Evolutionary conservation across 2,329 filamentous ascomycete species (phyloP).

Genomic region (Phialophora chinensis): DNA sequence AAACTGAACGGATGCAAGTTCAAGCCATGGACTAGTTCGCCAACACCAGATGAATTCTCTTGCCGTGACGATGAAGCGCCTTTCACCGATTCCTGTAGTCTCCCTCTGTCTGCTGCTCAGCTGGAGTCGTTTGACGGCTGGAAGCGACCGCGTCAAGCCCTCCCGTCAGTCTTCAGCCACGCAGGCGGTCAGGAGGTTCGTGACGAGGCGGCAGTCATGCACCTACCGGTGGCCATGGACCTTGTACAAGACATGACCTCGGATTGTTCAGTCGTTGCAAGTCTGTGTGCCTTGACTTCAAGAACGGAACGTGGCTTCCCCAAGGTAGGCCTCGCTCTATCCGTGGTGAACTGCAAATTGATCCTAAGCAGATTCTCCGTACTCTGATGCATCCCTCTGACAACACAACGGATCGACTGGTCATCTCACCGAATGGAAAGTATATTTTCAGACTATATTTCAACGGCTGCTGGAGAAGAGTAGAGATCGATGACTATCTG

Average conservation of each 20-base stretch:
- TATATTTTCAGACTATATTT: constrained; percentile 94
- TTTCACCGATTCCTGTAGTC: constrained; percentile 71
- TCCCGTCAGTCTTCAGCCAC: constrained; percentile 50
- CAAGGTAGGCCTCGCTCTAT: constrained; percentile 58
- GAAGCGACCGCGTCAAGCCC: constrained; percentile 75
- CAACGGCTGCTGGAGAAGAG: constrained; percentile 88
- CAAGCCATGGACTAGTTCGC: constrained; percentile 77
- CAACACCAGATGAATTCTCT: constrained; percentile 67
- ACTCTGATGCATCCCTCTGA: constrained; percentile 79
- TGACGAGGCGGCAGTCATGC: constrained; percentile 62
- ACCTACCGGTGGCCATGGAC: constrained; percentile 65
- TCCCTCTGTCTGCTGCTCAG: constrained; percentile 77
- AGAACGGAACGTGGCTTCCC: constrained; percentile 71
- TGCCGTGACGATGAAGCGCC: constrained; percentile 54
- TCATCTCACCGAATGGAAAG: constrained; percentile 77
- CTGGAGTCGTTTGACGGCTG: constrained; percentile 78
- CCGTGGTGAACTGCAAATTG: constrained; percentile 27
- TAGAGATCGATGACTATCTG: constrained; percentile 86
- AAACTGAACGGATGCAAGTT: constrained; percentile 83
- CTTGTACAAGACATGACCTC: constrained; percentile 94
- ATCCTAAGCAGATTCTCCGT: constrained; percentile 64
- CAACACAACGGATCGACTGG: constrained; percentile 61
- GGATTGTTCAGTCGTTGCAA: constrained; percentile 96
- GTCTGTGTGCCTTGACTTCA: constrained; percentile 80
- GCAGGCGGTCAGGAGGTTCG: constrained; percentile 35